These are phyloP conservation scores for Phyllosticta citrichinensis DNA, from an alignment of 2,329 filamentous ascomycete genomes.

Conservation along the genomic window DNA sequence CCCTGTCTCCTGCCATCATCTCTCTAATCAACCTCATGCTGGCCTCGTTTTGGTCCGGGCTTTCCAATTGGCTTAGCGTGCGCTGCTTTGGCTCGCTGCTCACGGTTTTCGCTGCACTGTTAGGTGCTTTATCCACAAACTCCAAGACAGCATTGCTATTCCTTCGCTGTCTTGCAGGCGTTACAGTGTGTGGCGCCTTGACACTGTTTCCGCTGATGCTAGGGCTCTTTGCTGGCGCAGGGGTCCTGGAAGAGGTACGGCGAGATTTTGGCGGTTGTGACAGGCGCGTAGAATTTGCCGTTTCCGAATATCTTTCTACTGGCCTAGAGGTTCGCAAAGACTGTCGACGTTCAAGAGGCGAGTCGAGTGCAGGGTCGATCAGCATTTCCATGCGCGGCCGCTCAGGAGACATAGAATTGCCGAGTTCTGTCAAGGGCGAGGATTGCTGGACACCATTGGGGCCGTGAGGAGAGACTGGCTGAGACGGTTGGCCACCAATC, in stretches of 20 bases:
- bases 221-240: constrained; percentile 13
- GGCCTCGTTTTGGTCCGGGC: constrained; percentile 18
- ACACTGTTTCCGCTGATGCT: constrained; percentile 15
- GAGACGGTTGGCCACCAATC: constrained; percentile 14
- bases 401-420: constrained; percentile 12
- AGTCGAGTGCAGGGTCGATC: background rate
- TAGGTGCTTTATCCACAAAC: background rate
- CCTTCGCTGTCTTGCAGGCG: background rate
- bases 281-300: background rate
- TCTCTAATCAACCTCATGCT: constrained; percentile 22
- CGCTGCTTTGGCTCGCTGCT: constrained; percentile 21
- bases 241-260: constrained; percentile 10
- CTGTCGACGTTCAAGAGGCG: constrained; percentile 9
- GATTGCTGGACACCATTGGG: constrained; percentile 8
- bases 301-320: constrained; percentile 10
- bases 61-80: constrained; percentile 15
- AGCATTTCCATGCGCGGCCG: background rate
- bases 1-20: constrained; percentile 22
- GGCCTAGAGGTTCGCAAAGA: constrained; percentile 12
- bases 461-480: constrained; percentile 20
- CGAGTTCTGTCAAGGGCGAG: constrained; percentile 12
- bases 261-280: background rate
- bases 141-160: background rate
- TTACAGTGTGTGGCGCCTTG: constrained; percentile 15
- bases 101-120: constrained; percentile 12